Conservation (phyloP, 306 rosid genomes). For the Casuarina equisetifolia region DNA sequence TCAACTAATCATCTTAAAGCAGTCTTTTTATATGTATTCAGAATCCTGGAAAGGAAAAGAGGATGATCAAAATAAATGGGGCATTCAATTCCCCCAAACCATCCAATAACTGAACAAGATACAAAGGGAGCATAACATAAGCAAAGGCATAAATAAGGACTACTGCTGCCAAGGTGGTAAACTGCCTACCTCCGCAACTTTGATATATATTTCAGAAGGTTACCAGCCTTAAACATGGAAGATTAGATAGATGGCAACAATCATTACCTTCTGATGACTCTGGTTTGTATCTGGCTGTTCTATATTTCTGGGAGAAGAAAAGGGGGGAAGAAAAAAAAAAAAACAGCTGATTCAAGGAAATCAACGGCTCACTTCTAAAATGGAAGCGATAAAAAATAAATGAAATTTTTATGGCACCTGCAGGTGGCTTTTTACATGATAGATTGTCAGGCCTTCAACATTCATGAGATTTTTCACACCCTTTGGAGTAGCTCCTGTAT, state of each 20-base stretch:
- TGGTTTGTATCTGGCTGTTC: conserved; percentile 94
- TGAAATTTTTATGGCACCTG: conserved; percentile 50
- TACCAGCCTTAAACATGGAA: conserved; percentile 16
- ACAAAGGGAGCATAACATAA: conserved; percentile 7
- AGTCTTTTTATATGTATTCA: conserved; percentile 9
- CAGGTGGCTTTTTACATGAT: conserved; percentile 96
- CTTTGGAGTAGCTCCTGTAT: conserved; percentile 93
- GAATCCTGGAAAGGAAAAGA: conserved; percentile 6
- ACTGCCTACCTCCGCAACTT: conserved; percentile 6
- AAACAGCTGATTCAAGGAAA: conserved; percentile 17
- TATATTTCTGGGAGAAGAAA: conserved; percentile 67
- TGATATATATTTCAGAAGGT: conserved; percentile 2
- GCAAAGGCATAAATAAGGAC: neutral
- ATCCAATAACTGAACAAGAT: neutral
- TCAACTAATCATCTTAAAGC: conserved; percentile 24
- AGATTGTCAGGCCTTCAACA: conserved; percentile 84
- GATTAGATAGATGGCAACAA: conserved; percentile 25
- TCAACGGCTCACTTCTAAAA: conserved; percentile 18
- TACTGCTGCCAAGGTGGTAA: conserved; percentile 1
- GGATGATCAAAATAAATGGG: conserved; percentile 6
- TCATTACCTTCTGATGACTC: conserved; percentile 80
- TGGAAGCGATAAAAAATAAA: conserved; percentile 11
- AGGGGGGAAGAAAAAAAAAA: conserved; percentile 30
- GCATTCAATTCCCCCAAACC: neutral
- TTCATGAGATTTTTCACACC: conserved; percentile 86